A percentile compares a stretch with the other conserved stretches of the same genome.
Conservation (phyloP, 2,329 filamentous ascomycete species). For the Colletotrichum lini region DNA sequence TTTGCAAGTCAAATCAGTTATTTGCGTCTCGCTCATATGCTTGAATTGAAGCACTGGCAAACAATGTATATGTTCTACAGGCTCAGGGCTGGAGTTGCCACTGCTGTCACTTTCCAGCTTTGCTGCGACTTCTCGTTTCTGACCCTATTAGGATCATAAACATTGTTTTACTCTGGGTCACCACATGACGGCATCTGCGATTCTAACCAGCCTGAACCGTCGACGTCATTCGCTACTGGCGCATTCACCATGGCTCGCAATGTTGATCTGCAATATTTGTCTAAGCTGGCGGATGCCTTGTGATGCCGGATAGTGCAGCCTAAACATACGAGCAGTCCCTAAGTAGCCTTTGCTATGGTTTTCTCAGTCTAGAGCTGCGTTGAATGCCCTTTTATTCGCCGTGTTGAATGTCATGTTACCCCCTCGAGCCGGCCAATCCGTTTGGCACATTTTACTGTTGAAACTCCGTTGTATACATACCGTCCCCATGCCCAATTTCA, state of each 20-base stretch:
- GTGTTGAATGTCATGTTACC: conserved; percentile 23
- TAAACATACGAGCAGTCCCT: not conserved
- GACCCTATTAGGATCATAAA: not conserved
- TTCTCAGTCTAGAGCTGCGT: conserved; percentile 6
- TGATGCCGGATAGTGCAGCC: not conserved
- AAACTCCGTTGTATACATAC: conserved; percentile 27
- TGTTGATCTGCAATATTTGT: not conserved
- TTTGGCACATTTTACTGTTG: conserved; percentile 23
- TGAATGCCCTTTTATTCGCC: conserved; percentile 19
- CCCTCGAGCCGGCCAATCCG: not conserved
- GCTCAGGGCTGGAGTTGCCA: not conserved
- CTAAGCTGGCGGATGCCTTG: not conserved
- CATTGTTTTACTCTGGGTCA: not conserved
- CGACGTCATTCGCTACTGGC: not conserved
- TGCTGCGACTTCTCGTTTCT: not conserved
- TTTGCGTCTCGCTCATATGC: conserved; percentile 15
- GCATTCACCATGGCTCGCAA: not conserved
- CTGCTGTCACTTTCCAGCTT: not conserved
- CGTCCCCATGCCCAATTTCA: conserved; percentile 4
- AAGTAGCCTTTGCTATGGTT: not conserved
- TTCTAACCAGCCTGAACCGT: not conserved
- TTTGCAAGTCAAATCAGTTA: not conserved
- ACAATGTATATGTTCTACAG: not conserved
- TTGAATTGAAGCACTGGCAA: not conserved
- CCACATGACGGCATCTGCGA: not conserved